These are phyloP conservation scores for Kluyveromyces dobzhanskii DNA, from an alignment of 805 yeast genomes.

Conservation along the genomic window DNA sequence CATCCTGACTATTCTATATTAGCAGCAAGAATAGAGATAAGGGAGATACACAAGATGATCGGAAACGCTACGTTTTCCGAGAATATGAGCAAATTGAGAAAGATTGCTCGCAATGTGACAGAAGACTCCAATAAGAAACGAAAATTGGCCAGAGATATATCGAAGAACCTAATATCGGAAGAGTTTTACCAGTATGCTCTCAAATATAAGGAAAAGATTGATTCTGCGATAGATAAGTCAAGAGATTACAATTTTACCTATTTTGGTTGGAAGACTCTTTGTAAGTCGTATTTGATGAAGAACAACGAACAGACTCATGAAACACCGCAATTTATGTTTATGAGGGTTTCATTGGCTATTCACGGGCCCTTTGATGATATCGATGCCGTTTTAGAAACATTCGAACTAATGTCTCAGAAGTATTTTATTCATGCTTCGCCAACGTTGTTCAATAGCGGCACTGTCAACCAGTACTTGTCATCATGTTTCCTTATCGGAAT, in stretches of 20 bases:
- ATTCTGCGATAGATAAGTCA: slow-evolving; percentile 59
- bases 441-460: slow-evolving; percentile 86
- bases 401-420: slow-evolving; percentile 66
- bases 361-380: slow-evolving; percentile 58
- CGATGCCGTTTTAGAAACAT: slow-evolving; percentile 63
- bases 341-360: slow-evolving; percentile 88
- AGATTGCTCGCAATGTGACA: background rate
- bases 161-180: slow-evolving; percentile 44
- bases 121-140: slow-evolving; percentile 1
- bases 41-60: slow-evolving; percentile 75
- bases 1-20: slow-evolving; percentile 95
- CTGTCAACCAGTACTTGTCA: slow-evolving; percentile 74
- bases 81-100: slow-evolving; percentile 9
- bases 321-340: slow-evolving; percentile 80
- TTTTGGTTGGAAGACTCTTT: slow-evolving; percentile 84
- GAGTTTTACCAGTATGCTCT: slow-evolving; percentile 53
- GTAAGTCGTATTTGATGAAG: slow-evolving; percentile 70
- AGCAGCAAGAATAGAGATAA: slow-evolving; percentile 90
- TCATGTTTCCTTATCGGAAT: slow-evolving; percentile 86
- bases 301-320: slow-evolving; percentile 49
- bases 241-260: slow-evolving; percentile 71
- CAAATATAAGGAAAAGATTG: slow-evolving; percentile 51
- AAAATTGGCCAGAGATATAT: background rate
- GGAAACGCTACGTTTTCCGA: slow-evolving; percentile 10
- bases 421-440: slow-evolving; percentile 93